A percentile compares a stretch with the other conserved stretches of the same genome.
phyloP scores from a whole-genome alignment of 106 monocot genomes.

The Dendrobium catenatum region DNA sequence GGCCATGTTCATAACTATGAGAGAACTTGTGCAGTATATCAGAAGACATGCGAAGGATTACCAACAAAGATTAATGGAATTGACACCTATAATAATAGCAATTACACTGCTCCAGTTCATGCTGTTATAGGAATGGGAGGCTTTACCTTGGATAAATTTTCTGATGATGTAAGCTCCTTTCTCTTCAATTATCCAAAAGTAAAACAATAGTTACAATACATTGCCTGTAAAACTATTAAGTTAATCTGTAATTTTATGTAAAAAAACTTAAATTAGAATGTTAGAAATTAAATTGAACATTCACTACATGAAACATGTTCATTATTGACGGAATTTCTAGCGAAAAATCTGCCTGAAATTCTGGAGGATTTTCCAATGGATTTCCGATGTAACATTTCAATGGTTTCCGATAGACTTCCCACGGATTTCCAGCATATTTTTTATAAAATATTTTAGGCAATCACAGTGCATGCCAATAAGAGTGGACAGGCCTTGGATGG shows the following conservation, averaged over 20 bases:
- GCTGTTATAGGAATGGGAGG: slow-evolving; percentile 61
- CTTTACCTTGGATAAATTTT: slow-evolving; percentile 43
- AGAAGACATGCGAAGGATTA: slow-evolving; percentile 34
- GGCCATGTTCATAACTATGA: slow-evolving; percentile 84
- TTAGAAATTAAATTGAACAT: too few species aligned
- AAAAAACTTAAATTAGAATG: too few species aligned
- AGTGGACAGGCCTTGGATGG: too few species aligned
- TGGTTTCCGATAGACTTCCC: too few species aligned
- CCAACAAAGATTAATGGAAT: slow-evolving; percentile 48
- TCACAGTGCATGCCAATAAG: too few species aligned
- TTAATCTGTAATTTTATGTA: not conserved
- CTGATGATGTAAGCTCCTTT: slow-evolving; percentile 21
- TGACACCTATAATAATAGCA: slow-evolving; percentile 46
- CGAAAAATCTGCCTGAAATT: too few species aligned
- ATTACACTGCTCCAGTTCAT: slow-evolving; percentile 63
- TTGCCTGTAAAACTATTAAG: not conserved
- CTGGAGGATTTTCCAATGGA: too few species aligned
- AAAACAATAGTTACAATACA: not conserved
- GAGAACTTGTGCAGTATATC: slow-evolving; percentile 59
- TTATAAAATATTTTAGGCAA: too few species aligned
- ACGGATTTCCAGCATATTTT: too few species aligned
- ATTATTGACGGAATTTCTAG: too few species aligned
- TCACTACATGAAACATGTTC: too few species aligned
- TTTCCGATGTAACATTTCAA: too few species aligned
- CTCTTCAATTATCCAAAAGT: not conserved